Base-by-base conservation (phyloP, 2,329 filamentous ascomycete species). In the Cladosporium sphaerospermum region DNA sequence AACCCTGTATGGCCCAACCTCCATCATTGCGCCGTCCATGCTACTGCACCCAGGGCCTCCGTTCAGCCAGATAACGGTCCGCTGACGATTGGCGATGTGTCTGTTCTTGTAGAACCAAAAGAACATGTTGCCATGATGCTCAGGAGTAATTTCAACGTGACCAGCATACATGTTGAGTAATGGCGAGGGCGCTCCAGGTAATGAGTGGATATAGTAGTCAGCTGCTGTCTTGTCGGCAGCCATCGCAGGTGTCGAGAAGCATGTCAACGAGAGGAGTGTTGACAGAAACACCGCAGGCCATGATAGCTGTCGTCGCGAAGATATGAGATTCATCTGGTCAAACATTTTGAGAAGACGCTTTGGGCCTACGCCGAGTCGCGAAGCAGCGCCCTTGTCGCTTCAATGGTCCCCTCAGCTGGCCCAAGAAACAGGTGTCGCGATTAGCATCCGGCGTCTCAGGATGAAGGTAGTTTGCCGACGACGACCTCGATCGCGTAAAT, bases 31-130 rank as follows among this genome's bases (percentile, higher is more conserved):
- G 61, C 92, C 93, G 69, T 99, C 95, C 78, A 96, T 91, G 28
- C 92, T 97, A 70, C 90, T 96, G 72, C 93, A 99, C 28, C 95
- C 93, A 1, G 93, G 93, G 0, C 93, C 95, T 51, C 93, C 95
- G 67, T 99, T 99, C 54, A 99, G 75, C 93, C 95, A 99, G 65
- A 99, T 84, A 9, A 99, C 87, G 2, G 91, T 96, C 54, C 93
- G 83, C 69, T 93, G 88, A 62, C 81, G 83, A 68, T 97, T 88
- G 54, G 90, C 92, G 61, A 99, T 96, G 70, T 99, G 93, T 61
- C 88, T 82, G 68, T 97, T 97, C 68, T 96, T 84, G 68, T 88
- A 96, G 66, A 96, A 89, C 93, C 93, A 99, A 77, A 99, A 99
- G 78, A 97, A 99, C 14, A 99, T 74, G 71, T 97, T 95, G 62